Evolutionary conservation across 2,329 filamentous ascomycete species (phyloP), one percentile per base, ranked within the genome.

Genomic region (Phaeosphaeriaceae sp.): DNA sequence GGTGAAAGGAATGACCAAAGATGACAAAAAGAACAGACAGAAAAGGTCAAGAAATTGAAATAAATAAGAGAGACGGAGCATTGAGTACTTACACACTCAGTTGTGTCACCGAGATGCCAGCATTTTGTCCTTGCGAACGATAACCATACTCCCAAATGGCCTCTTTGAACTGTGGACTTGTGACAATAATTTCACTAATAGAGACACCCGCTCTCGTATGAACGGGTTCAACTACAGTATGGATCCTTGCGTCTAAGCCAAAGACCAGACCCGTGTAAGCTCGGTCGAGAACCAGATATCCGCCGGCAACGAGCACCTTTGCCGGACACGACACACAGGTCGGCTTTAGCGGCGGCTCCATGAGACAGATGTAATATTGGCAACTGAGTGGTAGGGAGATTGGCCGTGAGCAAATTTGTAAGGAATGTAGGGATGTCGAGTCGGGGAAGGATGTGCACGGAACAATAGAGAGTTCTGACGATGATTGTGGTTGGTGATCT

Each of bases 231-330:
- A 86, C 79, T 53, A 81, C 71, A 35, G 84, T 81, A 67, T 87
- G 84, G 28, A 87, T 86, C 48, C 85, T 77, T 37, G 85, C 84
- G 68, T 86, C 79, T 42, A 87, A 79, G 26, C 83, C 84, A 62
- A 87, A 86, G 3, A 87, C 84, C 15, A 86, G 78, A 29, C 87
- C 93, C 3, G 89, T 94, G 75, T 97, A 92, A 53, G 83, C 80
- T 53, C 90, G 86, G 77, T 97, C 93, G 37, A 99, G 86, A 17
- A 97, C 93, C 37, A 97, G 86, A 75, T 97, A 99, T 54, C 94
- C 94, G 56, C 94, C 94, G 3, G 93, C 91, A 45, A 97, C 83
- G 58, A 99, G 84, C 52, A 99, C 94, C 79, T 99, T 99, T 63
- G 94, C 94, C 15, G 94, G 94, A 17, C 94, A 93, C 56, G 94